These are phyloP conservation scores for Corchorus capsularis DNA, from an alignment of 345 rosid species.

Conservation along the genomic window DNA sequence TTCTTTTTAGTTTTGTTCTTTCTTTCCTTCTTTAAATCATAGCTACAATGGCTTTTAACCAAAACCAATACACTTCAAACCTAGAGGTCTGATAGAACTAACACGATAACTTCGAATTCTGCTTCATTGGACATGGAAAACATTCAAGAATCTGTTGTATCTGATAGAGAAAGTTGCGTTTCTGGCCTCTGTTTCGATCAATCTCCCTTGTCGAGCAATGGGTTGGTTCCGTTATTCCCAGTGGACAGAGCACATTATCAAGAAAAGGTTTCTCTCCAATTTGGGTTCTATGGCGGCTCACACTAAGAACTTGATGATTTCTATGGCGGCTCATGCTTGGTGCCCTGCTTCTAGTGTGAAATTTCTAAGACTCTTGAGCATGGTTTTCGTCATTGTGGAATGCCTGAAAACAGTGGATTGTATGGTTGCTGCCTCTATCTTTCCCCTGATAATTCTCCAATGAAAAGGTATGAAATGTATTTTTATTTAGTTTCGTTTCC, in stretches of 20 bases:
- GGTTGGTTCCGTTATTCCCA: constrained; percentile 42
- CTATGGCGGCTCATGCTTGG: constrained; percentile 65
- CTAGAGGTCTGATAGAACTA: not conserved
- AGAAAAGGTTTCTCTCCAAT: constrained; percentile 39
- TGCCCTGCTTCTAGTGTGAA: constrained; percentile 48
- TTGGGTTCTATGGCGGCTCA: constrained; percentile 42
- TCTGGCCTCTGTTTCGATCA: constrained; percentile 23
- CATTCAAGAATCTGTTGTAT: constrained; percentile 42
- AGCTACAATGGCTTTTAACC: not conserved
- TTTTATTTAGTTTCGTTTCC: not conserved
- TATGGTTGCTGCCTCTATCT: constrained; percentile 66
- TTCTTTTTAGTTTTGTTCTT: too few relatives aligned
- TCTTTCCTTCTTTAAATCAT: not conserved
- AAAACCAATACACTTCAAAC: not conserved
- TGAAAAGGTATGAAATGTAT: constrained; percentile 79
- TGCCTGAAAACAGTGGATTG: constrained; percentile 38
- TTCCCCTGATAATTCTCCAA: constrained; percentile 56
- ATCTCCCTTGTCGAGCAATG: constrained; percentile 13
- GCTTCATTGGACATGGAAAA: constrained; percentile 16
- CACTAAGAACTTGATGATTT: constrained; percentile 43
- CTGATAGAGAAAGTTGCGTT: constrained; percentile 60
- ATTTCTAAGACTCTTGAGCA: constrained; percentile 44
- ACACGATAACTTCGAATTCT: constrained; percentile 1
- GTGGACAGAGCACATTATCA: constrained; percentile 53
- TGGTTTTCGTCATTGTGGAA: constrained; percentile 55